Conservation (phyloP, 805 yeast genomes). For the Suhomyces canberraensis region DNA sequence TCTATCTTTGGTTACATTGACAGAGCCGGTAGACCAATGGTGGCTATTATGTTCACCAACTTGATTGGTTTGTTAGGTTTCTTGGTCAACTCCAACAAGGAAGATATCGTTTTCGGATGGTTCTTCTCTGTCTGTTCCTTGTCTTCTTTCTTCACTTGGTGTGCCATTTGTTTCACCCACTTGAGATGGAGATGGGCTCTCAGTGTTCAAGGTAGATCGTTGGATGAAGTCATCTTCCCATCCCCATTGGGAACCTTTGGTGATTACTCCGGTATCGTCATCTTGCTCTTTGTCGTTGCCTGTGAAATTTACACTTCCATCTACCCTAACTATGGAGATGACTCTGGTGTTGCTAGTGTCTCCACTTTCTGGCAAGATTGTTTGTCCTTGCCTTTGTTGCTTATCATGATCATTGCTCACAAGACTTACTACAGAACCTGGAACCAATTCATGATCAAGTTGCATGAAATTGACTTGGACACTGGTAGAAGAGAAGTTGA, state of each 20-base stretch:
- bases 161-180: conserved; percentile 39
- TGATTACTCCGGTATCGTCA: conserved; percentile 29
- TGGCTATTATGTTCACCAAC: conserved; percentile 31
- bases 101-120: conserved; percentile 38
- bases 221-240: conserved; percentile 33
- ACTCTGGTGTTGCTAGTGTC: conserved; percentile 24
- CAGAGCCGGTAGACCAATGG: conserved; percentile 40
- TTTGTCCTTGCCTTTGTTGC: conserved; percentile 36
- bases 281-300: conserved; percentile 31
- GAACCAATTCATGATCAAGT: conserved; percentile 26
- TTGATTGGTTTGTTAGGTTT: conserved; percentile 40
- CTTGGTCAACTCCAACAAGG: conserved; percentile 29
- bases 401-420: conserved; percentile 44
- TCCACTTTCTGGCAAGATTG: conserved; percentile 50
- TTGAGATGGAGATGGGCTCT: conserved; percentile 41
- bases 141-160: conserved; percentile 42
- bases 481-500: conserved; percentile 40
- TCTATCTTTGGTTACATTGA: conserved; percentile 37
- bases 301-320: conserved; percentile 41
- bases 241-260: conserved; percentile 38
- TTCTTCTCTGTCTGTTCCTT: conserved; percentile 39
- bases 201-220: conserved; percentile 27
- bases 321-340: conserved; percentile 29
- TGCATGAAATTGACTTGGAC: conserved; percentile 39
- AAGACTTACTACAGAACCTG: conserved; percentile 32